Conservation (phyloP, 768 basidiomycete genomes). For the Boletus huronensis region DNA sequence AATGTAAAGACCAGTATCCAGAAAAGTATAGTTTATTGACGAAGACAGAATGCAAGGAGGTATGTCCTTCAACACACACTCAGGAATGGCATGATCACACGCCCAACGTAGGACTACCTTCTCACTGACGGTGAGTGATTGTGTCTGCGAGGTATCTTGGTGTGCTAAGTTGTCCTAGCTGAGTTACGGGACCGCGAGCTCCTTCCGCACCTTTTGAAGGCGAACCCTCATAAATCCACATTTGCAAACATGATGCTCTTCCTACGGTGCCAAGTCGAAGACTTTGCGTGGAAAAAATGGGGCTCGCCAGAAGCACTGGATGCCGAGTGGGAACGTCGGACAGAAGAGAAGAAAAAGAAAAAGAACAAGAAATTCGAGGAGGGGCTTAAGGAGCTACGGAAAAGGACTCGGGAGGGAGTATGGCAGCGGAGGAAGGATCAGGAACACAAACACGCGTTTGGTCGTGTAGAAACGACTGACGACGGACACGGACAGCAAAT, state of each 20-base stretch:
- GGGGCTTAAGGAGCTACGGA: constrained; percentile 77
- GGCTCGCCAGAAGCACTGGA: constrained; percentile 90
- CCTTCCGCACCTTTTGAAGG: constrained; percentile 89
- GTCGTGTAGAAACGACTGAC: constrained; percentile 48
- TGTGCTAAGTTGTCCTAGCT: constrained; percentile 43
- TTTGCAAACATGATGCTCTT: constrained; percentile 99
- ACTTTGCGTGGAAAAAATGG: constrained; percentile 98
- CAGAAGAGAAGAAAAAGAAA: constrained; percentile 80
- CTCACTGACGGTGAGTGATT: constrained; percentile 77
- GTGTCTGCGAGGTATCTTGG: background rate
- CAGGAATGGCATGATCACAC: background rate
- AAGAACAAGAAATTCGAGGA: constrained; percentile 96
- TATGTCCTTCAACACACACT: constrained; percentile 31
- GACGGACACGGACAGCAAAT: constrained; percentile 64
- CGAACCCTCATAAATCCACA: constrained; percentile 92
- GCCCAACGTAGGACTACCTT: constrained; percentile 72
- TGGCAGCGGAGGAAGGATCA: constrained; percentile 86
- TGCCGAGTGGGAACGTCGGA: constrained; percentile 76
- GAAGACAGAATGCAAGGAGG: constrained; percentile 98
- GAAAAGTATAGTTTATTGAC: constrained; percentile 94
- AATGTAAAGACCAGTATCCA: constrained; percentile 84
- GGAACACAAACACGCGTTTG: constrained; percentile 86
- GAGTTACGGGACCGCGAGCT: constrained; percentile 90
- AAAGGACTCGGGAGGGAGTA: constrained; percentile 81
- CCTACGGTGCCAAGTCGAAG: constrained; percentile 89